Conservation (phyloP, 495 filamentous ascomycete species). For the Trichoderma virens region DNA sequence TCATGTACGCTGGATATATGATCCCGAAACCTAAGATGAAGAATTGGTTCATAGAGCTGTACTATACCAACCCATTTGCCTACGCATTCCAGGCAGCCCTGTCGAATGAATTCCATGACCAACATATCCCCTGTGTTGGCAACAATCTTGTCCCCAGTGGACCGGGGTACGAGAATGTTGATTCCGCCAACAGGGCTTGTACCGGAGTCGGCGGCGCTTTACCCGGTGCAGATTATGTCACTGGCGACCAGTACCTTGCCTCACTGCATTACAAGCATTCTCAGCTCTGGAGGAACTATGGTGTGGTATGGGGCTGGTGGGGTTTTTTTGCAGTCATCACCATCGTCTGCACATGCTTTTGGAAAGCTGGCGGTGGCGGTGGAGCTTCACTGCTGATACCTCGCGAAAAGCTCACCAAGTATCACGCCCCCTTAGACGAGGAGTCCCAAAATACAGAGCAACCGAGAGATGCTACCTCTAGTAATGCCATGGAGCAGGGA, state of each 20-base stretch:
- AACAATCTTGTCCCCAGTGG: conserved; percentile 50
- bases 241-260: conserved; percentile 54
- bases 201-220: conserved; percentile 42
- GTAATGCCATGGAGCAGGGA: neutral
- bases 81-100: conserved; percentile 67
- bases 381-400: conserved; percentile 62
- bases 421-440: conserved; percentile 33
- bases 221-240: conserved; percentile 41
- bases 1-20: conserved; percentile 71
- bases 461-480: neutral
- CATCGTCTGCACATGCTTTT: conserved; percentile 29
- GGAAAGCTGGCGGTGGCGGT: conserved; percentile 36
- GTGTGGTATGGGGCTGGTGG: conserved; percentile 43
- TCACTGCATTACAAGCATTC: conserved; percentile 52
- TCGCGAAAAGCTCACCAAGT: conserved; percentile 51
- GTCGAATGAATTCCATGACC: conserved; percentile 47
- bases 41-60: conserved; percentile 71
- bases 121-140: conserved; percentile 41
- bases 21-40: conserved; percentile 63
- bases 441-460: neutral
- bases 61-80: conserved; percentile 67
- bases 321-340: conserved; percentile 65
- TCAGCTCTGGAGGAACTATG: conserved; percentile 80
- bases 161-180: conserved; percentile 37
- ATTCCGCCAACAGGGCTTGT: conserved; percentile 51